phyloP scores from a whole-genome alignment of 257 asterid genomes.

The Plantago ovata region DNA sequence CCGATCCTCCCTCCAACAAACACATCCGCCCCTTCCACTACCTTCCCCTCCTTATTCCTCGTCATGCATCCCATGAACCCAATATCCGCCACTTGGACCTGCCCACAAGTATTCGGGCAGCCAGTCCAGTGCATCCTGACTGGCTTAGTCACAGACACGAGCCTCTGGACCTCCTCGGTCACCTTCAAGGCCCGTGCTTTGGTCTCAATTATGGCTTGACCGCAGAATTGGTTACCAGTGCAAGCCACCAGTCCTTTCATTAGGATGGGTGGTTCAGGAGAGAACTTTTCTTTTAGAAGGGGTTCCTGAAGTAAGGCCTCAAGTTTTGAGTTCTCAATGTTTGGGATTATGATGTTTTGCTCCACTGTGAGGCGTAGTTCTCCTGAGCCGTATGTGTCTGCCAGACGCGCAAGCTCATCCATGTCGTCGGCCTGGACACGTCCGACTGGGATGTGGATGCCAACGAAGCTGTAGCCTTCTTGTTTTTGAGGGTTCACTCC shows the following conservation, averaged over 20 bases:
- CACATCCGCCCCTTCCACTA: conserved; percentile 87
- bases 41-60: conserved; percentile 50
- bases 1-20: conserved; percentile 88
- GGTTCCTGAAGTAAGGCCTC: conserved; percentile 63
- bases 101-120: conserved; percentile 88
- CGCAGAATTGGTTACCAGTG: conserved; percentile 95
- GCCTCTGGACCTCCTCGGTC: conserved; percentile 72
- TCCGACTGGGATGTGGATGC: conserved; percentile 89
- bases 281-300: conserved; percentile 41
- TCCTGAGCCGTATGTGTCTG: conserved; percentile 76
- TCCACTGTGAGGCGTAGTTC: conserved; percentile 92
- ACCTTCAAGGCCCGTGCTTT: conserved; percentile 72
- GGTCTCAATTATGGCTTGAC: conserved; percentile 95
- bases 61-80: conserved; percentile 99
- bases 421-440: conserved; percentile 88
- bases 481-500: conserved; percentile 90
- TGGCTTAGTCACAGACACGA: conserved; percentile 56
- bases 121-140: conserved; percentile 99
- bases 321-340: conserved; percentile 52
- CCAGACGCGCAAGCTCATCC: conserved; percentile 83
- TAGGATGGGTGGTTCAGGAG: conserved; percentile 76
- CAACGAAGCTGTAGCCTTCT: conserved; percentile 70
- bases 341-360: conserved; percentile 86
- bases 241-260: conserved; percentile 91
- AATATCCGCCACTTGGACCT: conserved; percentile 92